Base-by-base conservation (phyloP, 345 rosid genomes). In the Aquilaria malaccensis region DNA sequence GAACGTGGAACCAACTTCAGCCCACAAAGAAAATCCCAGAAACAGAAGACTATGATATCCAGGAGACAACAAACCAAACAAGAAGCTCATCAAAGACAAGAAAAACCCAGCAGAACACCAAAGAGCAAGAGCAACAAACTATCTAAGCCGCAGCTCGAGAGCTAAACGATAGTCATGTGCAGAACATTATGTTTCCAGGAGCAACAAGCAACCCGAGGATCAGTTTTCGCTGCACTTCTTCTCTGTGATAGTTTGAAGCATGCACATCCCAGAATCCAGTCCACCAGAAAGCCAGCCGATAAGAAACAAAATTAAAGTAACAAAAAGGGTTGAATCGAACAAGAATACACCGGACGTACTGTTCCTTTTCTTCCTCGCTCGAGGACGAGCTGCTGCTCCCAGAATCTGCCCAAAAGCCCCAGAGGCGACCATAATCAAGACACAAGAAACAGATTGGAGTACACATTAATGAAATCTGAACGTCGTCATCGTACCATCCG, bases 361-460 rank as follows among this genome's bases (percentile, higher is more conserved):
- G 81, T 58, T 69, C 58, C n/a, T 69, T 56, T 37, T 74, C 65
- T 15, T 57, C 83, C 56, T 71, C 14, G 58, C 79, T 37, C 43
- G 43, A 70, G 3, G 83, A 71, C 56, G 77, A 74, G 47, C 61
- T 70, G 68, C 77, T 79, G 58, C 79, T 77, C 73, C 72, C 79
- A 51, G 81, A 76, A 67, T 74, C 86, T 81, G 79, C 7, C 13
- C 33, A 60, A 22, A 52, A 43, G 55, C 33, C 48, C 55, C 46
- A 55, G 31, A 59, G 22, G 0, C 41, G 52, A 54, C 50, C 11
- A 43, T 50, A 60, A 56, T 59, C 41, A 65, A 41, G 31, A 62
- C 14, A 59, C 31, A 41, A 6, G 59, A 52, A 4, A n/a, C 11
- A 60, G 45, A 60, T 45, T 62, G 52, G 45, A 55, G 2, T 47